Evolutionary conservation across 2,329 filamentous ascomycete species (phyloP).

Genomic region (Verticillium dahliae): DNA sequence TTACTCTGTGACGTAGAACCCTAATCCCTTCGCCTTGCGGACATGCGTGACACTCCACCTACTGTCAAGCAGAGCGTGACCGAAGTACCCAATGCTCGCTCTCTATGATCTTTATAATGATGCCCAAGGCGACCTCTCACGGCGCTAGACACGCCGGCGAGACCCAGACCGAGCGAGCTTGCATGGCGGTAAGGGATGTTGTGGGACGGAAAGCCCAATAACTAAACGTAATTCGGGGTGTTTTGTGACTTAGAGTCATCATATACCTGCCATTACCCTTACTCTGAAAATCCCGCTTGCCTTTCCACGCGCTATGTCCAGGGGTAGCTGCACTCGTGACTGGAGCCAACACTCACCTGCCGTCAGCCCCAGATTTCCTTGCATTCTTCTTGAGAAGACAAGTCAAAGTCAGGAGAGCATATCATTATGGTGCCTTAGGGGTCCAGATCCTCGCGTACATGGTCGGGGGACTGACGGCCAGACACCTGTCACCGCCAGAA

Average conservation of each 20-base stretch:
- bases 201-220: background rate
- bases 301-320: background rate
- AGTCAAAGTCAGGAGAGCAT: too few relatives aligned
- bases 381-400: too few relatives aligned
- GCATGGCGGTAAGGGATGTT: too few relatives aligned
- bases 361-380: background rate
- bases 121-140: background rate
- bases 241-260: background rate
- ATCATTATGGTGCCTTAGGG: too few relatives aligned
- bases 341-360: background rate
- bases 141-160: background rate
- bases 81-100: background rate
- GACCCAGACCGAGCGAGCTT: background rate
- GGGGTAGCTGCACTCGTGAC: background rate
- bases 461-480: too few relatives aligned
- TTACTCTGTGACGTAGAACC: background rate
- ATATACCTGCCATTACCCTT: background rate
- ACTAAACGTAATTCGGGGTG: background rate
- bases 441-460: too few relatives aligned
- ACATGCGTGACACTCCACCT: background rate
- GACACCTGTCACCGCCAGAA: too few relatives aligned
- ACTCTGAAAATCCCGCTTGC: background rate
- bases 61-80: background rate
- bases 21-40: background rate
- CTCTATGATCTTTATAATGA: background rate